A percentile compares a stretch with the other conserved stretches of the same genome.
Evolutionary conservation across 768 basidiomycete species (phyloP).

Genomic region (Suillus discolor): DNA sequence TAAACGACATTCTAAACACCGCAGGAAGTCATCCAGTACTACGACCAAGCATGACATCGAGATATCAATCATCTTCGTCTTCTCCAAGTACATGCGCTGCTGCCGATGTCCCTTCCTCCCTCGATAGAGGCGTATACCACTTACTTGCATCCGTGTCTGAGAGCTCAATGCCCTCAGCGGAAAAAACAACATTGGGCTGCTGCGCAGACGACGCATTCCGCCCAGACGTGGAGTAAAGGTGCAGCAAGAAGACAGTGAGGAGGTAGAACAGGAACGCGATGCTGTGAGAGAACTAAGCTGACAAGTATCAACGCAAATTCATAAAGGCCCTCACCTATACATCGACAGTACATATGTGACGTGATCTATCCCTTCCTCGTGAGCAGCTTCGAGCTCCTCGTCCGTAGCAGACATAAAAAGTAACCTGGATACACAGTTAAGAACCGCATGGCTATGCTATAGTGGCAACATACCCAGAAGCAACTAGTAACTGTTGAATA

Average conservation of each 20-base stretch:
- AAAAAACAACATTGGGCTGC: constrained; percentile 20
- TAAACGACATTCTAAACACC: background rate
- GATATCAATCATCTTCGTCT: constrained; percentile 42
- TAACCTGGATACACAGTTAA: constrained; percentile 43
- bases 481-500: constrained; percentile 58
- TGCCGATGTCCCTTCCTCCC: constrained; percentile 28
- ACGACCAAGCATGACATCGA: background rate
- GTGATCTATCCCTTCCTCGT: constrained; percentile 81
- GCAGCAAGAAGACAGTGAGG: constrained; percentile 68
- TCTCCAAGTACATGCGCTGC: constrained; percentile 52
- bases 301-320: background rate
- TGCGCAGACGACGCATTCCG: constrained; percentile 46
- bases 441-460: background rate
- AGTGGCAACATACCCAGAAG: constrained; percentile 58
- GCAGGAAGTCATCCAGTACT: background rate
- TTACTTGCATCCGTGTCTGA: constrained; percentile 42
- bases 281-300: constrained; percentile 34
- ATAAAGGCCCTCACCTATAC: constrained; percentile 57
- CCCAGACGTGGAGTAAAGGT: constrained; percentile 66
- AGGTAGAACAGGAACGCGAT: constrained; percentile 80
- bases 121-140: constrained; percentile 69
- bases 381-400: constrained; percentile 76
- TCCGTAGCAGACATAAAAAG: constrained; percentile 95
- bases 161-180: constrained; percentile 46
- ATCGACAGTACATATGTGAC: constrained; percentile 88